Conservation (phyloP, 306 rosid species). For the Betula pendula region DNA sequence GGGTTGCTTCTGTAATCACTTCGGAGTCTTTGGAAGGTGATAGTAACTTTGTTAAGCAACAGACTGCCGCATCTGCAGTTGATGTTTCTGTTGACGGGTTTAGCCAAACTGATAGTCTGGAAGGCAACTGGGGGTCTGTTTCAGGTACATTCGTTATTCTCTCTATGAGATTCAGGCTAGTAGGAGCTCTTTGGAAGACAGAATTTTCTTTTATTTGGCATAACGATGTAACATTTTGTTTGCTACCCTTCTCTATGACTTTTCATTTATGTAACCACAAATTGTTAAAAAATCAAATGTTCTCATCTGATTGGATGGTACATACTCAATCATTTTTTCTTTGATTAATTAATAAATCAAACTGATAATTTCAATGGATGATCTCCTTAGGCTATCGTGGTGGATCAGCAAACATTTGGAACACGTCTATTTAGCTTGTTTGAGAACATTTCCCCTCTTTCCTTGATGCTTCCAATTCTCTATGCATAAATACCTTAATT, state of each 20-base stretch:
- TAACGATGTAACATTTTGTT: not conserved
- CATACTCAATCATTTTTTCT: not conserved
- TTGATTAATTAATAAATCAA: not conserved
- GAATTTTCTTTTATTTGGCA: not conserved
- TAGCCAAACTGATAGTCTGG: conserved; percentile 78
- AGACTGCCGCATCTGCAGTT: conserved; percentile 35
- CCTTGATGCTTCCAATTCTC: not conserved
- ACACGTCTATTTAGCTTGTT: not conserved
- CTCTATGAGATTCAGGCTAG: not conserved
- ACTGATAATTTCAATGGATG: not conserved
- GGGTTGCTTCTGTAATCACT: conserved; percentile 37
- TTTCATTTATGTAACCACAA: too few species aligned
- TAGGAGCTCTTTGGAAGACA: conserved; percentile 13
- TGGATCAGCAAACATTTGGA: not conserved
- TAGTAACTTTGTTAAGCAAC: conserved; percentile 33
- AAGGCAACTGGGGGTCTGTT: conserved; percentile 86
- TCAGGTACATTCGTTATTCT: conserved; percentile 57
- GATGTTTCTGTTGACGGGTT: conserved; percentile 59
- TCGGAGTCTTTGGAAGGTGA: conserved; percentile 38
- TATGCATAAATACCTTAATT: not conserved
- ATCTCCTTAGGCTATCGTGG: not conserved
- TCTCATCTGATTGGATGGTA: not conserved
- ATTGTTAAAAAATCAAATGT: not conserved
- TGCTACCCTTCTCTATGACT: not conserved
- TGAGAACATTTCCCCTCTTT: not conserved